Percentiles rank a stretch among this genome's conserved stretches.
phyloP scores from a whole-genome alignment of 805 yeast genomes.

The Yarrowia phangngaensis region DNA sequence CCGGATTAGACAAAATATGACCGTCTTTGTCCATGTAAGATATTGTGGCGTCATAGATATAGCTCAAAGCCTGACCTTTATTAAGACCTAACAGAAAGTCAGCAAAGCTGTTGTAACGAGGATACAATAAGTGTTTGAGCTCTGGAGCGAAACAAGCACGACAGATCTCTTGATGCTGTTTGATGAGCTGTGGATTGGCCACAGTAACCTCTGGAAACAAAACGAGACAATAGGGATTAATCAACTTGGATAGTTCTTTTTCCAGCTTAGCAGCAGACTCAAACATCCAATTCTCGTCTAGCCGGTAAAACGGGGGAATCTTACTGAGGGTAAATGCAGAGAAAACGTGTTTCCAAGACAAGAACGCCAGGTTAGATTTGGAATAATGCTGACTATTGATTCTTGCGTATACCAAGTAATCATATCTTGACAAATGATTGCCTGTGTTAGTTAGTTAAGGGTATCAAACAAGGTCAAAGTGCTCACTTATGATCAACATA shows the following conservation, averaged over 20 bases:
- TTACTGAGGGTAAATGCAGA: slow-evolving; percentile 30
- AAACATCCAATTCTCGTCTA: slow-evolving; percentile 37
- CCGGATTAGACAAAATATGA: slow-evolving; percentile 28
- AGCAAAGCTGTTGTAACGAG: slow-evolving; percentile 51
- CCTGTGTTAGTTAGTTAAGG: slow-evolving; percentile 35
- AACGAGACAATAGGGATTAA: slow-evolving; percentile 52
- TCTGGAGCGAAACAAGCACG: slow-evolving; percentile 58
- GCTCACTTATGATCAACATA: slow-evolving; percentile 30
- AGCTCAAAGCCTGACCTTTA: slow-evolving; percentile 32
- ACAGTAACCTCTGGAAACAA: slow-evolving; percentile 85
- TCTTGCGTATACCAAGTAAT: slow-evolving; percentile 1
- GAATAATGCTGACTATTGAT: neutral
- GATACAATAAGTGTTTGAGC: slow-evolving; percentile 64
- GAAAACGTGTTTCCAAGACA: slow-evolving; percentile 32
- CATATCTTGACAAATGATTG: slow-evolving; percentile 11
- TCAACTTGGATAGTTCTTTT: slow-evolving; percentile 28
- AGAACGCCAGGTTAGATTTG: slow-evolving; percentile 1
- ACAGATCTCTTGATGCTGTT: slow-evolving; percentile 53
- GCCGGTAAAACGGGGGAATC: slow-evolving; percentile 28
- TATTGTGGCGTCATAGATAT: slow-evolving; percentile 56
- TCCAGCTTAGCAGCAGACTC: slow-evolving; percentile 28
- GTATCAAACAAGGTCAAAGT: slow-evolving; percentile 39
- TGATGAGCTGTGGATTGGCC: slow-evolving; percentile 34
- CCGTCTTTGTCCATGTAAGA: slow-evolving; percentile 39
- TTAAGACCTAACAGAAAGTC: slow-evolving; percentile 34